These are phyloP conservation scores for Fomitopsis schrenkii DNA, from an alignment of 1,284 basidiomycete genomes.

Conservation along the genomic window DNA sequence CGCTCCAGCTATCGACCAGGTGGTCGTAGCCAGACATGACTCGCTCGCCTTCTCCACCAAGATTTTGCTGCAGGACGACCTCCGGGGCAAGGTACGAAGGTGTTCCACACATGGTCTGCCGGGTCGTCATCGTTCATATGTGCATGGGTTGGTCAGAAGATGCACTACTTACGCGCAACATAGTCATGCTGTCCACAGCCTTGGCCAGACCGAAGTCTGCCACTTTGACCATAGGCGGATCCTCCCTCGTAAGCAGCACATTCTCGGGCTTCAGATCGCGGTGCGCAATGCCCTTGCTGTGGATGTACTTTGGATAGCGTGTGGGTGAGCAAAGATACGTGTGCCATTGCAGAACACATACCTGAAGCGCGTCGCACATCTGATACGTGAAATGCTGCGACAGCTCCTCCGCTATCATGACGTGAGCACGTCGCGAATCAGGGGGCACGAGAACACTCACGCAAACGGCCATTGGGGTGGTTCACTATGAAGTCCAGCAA, in stretches of 20 bases:
- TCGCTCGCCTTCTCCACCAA: conserved; percentile 10
- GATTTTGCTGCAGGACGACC: conserved; percentile 70
- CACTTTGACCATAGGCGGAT: conserved; percentile 71
- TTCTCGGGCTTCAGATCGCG: conserved; percentile 95
- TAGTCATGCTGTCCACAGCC: conserved; percentile 71
- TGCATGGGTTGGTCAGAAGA: background rate
- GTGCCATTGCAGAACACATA: conserved; percentile 30
- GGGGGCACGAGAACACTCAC: conserved; percentile 37
- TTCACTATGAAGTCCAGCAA: conserved; percentile 77
- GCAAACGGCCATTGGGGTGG: conserved; percentile 42
- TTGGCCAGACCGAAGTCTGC: conserved; percentile 95
- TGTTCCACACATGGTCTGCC: conserved; percentile 84
- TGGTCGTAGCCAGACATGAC: conserved; percentile 66
- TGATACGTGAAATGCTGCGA: conserved; percentile 66
- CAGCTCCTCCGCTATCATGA: conserved; percentile 48
- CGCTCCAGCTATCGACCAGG: conserved; percentile 89
- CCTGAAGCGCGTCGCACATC: conserved; percentile 68
- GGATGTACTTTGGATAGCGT: conserved; percentile 55
- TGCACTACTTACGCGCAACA: conserved; percentile 50
- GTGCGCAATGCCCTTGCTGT: conserved; percentile 74
- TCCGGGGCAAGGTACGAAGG: conserved; percentile 84
- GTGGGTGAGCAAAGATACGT: background rate
- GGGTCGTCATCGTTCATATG: background rate
- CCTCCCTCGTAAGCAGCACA: conserved; percentile 64
- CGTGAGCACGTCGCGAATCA: background rate